These are phyloP conservation scores for Cavenderia fasciculata DNA, from an alignment of 78 protist genomes.

Conservation along the genomic window DNA sequence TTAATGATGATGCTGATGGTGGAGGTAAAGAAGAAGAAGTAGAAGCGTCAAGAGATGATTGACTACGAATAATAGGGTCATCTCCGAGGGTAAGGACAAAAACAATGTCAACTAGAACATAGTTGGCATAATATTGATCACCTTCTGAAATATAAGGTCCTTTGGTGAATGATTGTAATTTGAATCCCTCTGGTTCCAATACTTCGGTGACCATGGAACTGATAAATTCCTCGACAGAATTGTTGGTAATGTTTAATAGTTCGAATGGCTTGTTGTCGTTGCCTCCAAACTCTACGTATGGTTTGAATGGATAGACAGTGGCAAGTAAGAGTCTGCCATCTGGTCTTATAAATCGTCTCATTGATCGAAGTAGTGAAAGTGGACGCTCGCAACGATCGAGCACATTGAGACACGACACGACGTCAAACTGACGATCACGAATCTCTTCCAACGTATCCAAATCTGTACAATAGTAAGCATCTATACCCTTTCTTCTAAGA, in stretches of 20 bases:
- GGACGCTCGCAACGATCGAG: slow-evolving; percentile 83
- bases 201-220: slow-evolving; percentile 44
- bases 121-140: slow-evolving; percentile 43
- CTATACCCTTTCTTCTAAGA: slow-evolving; percentile 27
- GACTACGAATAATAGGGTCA: no score
- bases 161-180: slow-evolving; percentile 21
- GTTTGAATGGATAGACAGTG: slow-evolving; percentile 74
- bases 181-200: slow-evolving; percentile 41
- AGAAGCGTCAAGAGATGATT: no score
- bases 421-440: slow-evolving; percentile 18
- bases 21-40: no score
- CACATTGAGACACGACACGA: slow-evolving; percentile 66
- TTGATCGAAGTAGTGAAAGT: slow-evolving; percentile 13
- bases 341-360: slow-evolving; percentile 29
- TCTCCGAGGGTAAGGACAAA: no score
- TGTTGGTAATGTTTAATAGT: slow-evolving; percentile 12
- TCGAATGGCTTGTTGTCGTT: slow-evolving; percentile 42
- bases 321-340: slow-evolving; percentile 67
- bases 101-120: slow-evolving; percentile 39
- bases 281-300: slow-evolving; percentile 82
- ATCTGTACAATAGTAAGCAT: slow-evolving; percentile 12
- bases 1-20: no score
- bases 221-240: slow-evolving; percentile 19
- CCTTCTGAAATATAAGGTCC: slow-evolving; percentile 81
- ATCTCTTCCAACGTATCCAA: slow-evolving; percentile 2